Evolutionary conservation across 345 rosid genomes (phyloP).

Genomic region (Euphorbia pulcherrima): DNA sequence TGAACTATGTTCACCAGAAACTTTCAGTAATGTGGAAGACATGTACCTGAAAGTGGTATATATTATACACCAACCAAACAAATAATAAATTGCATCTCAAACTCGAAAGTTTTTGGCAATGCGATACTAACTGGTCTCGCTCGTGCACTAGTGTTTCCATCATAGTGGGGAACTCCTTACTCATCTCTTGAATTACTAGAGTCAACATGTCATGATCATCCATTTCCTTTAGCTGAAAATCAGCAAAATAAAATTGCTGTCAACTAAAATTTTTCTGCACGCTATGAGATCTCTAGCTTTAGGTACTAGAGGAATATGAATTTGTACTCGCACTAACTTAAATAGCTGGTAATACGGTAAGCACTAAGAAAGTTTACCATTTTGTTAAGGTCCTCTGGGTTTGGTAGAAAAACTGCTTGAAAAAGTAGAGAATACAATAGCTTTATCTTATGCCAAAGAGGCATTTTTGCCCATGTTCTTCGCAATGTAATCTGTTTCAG

Average conservation of each 20-base stretch:
- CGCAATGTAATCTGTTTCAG: constrained; percentile 70
- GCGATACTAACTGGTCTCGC: constrained; percentile 83
- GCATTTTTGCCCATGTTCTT: constrained; percentile 86
- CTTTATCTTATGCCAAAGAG: constrained; percentile 81
- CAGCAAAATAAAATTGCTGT: constrained; percentile 12
- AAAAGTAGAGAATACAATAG: constrained; percentile 55
- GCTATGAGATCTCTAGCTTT: neutral
- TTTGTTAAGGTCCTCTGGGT: constrained; percentile 68
- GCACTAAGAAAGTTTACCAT: constrained; percentile 39
- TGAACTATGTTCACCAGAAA: constrained; percentile 66
- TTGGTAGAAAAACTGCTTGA: constrained; percentile 82
- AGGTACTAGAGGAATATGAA: neutral
- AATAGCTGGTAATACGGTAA: neutral
- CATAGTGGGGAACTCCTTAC: constrained; percentile 88
- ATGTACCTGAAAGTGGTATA: constrained; percentile 58
- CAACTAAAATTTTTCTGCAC: constrained; percentile 13
- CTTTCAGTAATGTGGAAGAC: constrained; percentile 63
- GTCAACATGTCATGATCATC: constrained; percentile 92
- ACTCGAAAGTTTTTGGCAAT: no score
- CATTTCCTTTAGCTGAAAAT: constrained; percentile 81
- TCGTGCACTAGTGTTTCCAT: constrained; percentile 95
- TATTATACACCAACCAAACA: neutral
- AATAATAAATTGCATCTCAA: constrained; percentile 1
- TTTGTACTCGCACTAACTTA: neutral
- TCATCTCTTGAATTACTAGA: constrained; percentile 95